Conservation (phyloP, 2,329 filamentous ascomycete species). For the Epichloe gansuensis region DNA sequence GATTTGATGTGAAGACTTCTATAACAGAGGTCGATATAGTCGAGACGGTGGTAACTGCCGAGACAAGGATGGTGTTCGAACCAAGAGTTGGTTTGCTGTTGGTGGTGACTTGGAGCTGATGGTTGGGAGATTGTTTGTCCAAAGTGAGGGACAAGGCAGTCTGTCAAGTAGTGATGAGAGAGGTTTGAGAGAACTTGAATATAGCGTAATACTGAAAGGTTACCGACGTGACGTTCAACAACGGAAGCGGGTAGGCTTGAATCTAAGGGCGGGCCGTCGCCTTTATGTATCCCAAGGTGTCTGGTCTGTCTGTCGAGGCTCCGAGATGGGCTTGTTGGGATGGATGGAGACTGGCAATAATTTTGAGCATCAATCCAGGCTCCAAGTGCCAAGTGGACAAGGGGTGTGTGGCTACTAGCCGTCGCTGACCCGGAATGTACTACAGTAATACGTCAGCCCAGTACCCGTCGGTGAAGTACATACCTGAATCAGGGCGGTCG, state of each 20-base stretch:
- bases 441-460: constrained; percentile 1
- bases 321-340: not conserved
- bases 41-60: not conserved
- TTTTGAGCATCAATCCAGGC: constrained; percentile 11
- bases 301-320: not conserved
- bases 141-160: not conserved
- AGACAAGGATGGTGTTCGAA: not conserved
- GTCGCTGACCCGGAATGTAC: not conserved
- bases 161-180: not conserved
- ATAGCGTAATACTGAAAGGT: not conserved
- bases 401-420: not conserved
- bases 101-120: not conserved
- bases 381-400: constrained; percentile 1
- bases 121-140: not conserved
- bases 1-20: constrained; percentile 5
- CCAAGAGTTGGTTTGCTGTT: not conserved
- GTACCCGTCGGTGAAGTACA: constrained; percentile 6
- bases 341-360: constrained; percentile 15
- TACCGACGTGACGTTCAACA: not conserved
- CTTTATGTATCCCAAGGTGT: constrained; percentile 20
- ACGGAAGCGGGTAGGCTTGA: not conserved
- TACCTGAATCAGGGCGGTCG: constrained; percentile 7
- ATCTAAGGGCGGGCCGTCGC: constrained; percentile 14
- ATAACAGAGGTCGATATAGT: not conserved
- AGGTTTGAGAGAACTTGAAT: not conserved